Percentiles rank a stretch among this genome's conserved stretches.
phyloP scores from a whole-genome alignment of 2,329 filamentous ascomycete species.

The Zymoseptoria tritici region DNA sequence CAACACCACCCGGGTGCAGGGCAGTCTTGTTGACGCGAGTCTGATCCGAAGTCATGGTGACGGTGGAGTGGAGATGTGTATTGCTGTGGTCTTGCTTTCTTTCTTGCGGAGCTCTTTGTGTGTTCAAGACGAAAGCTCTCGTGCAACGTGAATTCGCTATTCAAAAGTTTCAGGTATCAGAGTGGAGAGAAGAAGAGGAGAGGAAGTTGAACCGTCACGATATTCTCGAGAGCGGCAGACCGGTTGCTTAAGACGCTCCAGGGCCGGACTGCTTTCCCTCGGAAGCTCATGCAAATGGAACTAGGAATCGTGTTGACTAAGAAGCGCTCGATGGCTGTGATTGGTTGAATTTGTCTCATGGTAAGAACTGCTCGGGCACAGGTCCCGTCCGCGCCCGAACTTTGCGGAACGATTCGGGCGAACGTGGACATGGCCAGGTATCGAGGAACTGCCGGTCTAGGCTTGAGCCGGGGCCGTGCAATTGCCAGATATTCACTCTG shows the following conservation, averaged over 20 bases:
- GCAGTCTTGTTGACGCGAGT: slow-evolving; percentile 76
- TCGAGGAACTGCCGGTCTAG: neutral
- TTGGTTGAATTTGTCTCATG: neutral
- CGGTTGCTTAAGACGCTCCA: neutral
- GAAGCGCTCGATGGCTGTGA: neutral
- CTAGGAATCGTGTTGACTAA: neutral
- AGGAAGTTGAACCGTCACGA: neutral
- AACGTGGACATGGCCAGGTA: neutral
- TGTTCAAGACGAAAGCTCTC: neutral
- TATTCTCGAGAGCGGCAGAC: neutral
- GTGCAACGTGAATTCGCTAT: neutral
- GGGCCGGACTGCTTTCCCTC: neutral
- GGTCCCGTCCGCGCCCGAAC: neutral
- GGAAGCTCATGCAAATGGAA: neutral
- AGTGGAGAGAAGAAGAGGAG: neutral
- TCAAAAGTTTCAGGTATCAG: neutral
- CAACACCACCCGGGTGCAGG: slow-evolving; percentile 82
- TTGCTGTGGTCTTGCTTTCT: slow-evolving; percentile 50
- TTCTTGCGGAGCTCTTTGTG: neutral
- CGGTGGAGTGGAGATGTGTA: slow-evolving; percentile 45
- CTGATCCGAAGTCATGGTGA: slow-evolving; percentile 40
- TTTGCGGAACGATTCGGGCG: neutral
- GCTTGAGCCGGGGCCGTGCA: neutral
- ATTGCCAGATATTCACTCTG: too few species aligned
- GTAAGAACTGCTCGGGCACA: neutral